Percentiles rank a stretch among this genome's conserved stretches.
These are phyloP conservation scores for Pisolithus orientalis DNA, from an alignment of 768 basidiomycete genomes.

Conservation along the genomic window DNA sequence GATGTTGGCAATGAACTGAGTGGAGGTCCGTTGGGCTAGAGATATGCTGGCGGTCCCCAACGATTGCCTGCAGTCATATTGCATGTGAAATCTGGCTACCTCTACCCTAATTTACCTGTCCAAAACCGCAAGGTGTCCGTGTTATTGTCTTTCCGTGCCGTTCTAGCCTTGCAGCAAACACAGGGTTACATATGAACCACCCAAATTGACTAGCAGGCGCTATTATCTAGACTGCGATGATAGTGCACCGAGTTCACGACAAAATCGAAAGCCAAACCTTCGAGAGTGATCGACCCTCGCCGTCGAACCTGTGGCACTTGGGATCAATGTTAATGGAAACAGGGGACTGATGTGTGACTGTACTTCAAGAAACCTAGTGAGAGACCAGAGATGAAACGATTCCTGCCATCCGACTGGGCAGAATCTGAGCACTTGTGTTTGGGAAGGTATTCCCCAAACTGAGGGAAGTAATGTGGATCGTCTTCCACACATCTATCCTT, in stretches of 20 bases:
- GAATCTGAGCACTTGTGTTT: slow-evolving; percentile 24
- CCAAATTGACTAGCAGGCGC: slow-evolving; percentile 75
- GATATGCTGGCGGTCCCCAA: no score
- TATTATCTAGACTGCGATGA: slow-evolving; percentile 47
- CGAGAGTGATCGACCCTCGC: no score
- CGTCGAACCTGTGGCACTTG: no score
- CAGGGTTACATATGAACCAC: slow-evolving; percentile 72
- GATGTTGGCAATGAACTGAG: slow-evolving; percentile 39
- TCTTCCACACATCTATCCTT: slow-evolving; percentile 48
- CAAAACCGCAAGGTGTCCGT: slow-evolving; percentile 68
- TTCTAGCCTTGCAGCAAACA: slow-evolving; percentile 70
- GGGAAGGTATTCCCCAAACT: slow-evolving; percentile 47
- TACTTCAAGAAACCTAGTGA: slow-evolving; percentile 58
- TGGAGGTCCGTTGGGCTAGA: no score
- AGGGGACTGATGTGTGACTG: not conserved
- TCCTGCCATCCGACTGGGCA: slow-evolving; percentile 28
- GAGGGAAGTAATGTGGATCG: slow-evolving; percentile 78
- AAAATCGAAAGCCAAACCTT: no score
- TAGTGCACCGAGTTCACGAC: not conserved
- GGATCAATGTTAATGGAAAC: no score
- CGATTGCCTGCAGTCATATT: slow-evolving; percentile 35
- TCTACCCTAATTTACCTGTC: slow-evolving; percentile 39
- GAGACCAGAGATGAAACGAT: slow-evolving; percentile 42
- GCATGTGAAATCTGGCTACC: not conserved
- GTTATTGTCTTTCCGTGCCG: slow-evolving; percentile 62